These are phyloP conservation scores for Phytophthora tentaculata DNA, from an alignment of 352 stramenopile genomes.

Conservation along the genomic window DNA sequence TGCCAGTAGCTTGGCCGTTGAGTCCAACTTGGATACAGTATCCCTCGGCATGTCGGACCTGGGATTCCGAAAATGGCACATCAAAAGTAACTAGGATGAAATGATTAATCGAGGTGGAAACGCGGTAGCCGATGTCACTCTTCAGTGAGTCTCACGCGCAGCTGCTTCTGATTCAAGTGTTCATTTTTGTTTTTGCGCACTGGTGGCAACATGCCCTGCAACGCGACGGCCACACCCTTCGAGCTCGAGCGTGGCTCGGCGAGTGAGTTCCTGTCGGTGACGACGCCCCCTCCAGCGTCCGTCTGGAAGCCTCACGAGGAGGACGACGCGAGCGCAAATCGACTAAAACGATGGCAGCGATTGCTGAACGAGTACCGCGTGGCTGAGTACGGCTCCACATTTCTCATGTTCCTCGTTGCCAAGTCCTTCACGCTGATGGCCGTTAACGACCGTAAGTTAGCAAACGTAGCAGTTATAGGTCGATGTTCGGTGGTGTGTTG, in stretches of 20 bases:
- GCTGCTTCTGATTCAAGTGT: conserved; percentile 23
- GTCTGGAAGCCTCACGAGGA: conserved; percentile 29
- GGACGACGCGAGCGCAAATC: conserved; percentile 16
- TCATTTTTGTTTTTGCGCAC: conserved; percentile 16
- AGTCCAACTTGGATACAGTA: neutral
- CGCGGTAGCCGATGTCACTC: too few relatives aligned
- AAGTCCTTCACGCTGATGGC: conserved; percentile 33
- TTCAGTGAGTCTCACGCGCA: conserved; percentile 7
- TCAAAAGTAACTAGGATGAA: neutral
- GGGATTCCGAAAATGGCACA: conserved; percentile 1
- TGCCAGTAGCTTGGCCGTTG: neutral
- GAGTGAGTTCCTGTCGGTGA: conserved; percentile 24
- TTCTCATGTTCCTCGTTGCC: conserved; percentile 32
- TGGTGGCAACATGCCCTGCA: conserved; percentile 17
- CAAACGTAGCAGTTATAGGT: neutral
- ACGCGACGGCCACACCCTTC: conserved; percentile 1
- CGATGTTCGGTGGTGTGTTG: neutral
- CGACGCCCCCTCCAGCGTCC: conserved; percentile 15
- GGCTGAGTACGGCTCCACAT: conserved; percentile 36
- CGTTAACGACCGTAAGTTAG: conserved; percentile 33
- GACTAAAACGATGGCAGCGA: conserved; percentile 21
- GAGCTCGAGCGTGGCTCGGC: conserved; percentile 17
- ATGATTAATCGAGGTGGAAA: neutral
- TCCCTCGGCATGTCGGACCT: neutral
- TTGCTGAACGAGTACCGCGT: conserved; percentile 34